These are phyloP conservation scores for Pestalotiopsis sp. DNA, from an alignment of 2,329 filamentous ascomycete genomes.

Conservation along the genomic window DNA sequence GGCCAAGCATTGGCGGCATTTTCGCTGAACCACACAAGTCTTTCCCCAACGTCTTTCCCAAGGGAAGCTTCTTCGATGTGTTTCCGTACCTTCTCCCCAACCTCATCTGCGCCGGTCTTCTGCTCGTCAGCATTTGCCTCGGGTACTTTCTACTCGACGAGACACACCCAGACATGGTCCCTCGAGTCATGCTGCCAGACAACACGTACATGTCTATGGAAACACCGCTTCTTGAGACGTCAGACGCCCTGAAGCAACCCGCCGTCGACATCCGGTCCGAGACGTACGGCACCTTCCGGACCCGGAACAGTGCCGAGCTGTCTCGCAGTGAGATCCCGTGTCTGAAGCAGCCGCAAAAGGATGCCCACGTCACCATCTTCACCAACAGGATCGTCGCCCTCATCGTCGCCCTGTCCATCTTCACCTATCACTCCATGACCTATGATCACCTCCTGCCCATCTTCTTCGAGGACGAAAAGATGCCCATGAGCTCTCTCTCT, in stretches of 20 bases:
- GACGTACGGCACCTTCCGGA: conserved; percentile 73
- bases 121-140: conserved; percentile 77
- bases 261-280: conserved; percentile 76
- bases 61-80: conserved; percentile 68
- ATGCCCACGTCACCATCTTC: conserved; percentile 45
- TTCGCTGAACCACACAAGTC: conserved; percentile 78
- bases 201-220: conserved; percentile 61
- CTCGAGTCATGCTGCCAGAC: conserved; percentile 47
- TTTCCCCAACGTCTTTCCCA: conserved; percentile 72
- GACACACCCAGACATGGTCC: conserved; percentile 83
- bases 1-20: conserved; percentile 83
- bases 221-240: conserved; percentile 75
- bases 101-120: conserved; percentile 75
- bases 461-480: conserved; percentile 80
- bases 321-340: conserved; percentile 35
- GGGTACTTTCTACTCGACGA: conserved; percentile 85
- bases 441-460: conserved; percentile 92
- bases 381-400: conserved; percentile 71
- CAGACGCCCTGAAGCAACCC: conserved; percentile 73
- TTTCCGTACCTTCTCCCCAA: conserved; percentile 93
- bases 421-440: conserved; percentile 94
- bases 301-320: conserved; percentile 48
- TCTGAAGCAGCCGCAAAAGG: conserved; percentile 35
- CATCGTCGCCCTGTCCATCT: conserved; percentile 81
- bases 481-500: conserved; percentile 39